A percentile compares a stretch with the other conserved stretches of the same genome.
Evolutionary conservation across 768 basidiomycete genomes (phyloP).

Genomic region (Pisolithus albus): DNA sequence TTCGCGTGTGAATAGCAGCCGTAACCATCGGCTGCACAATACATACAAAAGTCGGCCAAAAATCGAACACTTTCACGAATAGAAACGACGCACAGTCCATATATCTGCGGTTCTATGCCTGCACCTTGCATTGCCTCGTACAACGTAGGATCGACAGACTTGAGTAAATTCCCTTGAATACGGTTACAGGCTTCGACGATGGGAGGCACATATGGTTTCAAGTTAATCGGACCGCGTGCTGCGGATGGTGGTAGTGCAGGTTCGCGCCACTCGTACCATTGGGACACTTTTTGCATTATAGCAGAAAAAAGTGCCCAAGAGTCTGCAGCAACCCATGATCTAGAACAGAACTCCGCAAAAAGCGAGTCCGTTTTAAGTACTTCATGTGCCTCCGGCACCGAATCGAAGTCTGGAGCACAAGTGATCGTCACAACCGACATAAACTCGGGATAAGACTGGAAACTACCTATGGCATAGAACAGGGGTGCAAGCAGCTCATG

Average conservation of each 20-base stretch:
- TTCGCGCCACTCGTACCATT: constrained; percentile 75
- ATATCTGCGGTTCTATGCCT: constrained; percentile 93
- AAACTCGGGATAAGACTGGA: constrained; percentile 1
- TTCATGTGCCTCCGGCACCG: constrained; percentile 36
- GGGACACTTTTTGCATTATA: constrained; percentile 73
- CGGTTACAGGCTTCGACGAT: constrained; percentile 79
- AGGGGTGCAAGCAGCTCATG: constrained; percentile 91
- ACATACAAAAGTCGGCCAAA: constrained; percentile 8
- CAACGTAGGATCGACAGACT: constrained; percentile 72
- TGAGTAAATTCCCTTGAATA: constrained; percentile 69
- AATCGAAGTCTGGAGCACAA: constrained; percentile 64
- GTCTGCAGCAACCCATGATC: constrained; percentile 74
- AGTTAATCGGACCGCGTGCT: constrained; percentile 34
- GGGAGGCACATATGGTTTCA: constrained; percentile 69
- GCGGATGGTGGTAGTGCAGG: constrained; percentile 22
- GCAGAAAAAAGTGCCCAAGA: constrained; percentile 76
- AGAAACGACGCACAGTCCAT: constrained; percentile 69
- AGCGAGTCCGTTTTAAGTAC: constrained; percentile 28
- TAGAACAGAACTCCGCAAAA: constrained; percentile 57
- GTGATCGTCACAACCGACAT: constrained; percentile 8
- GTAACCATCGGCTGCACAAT: constrained; percentile 77
- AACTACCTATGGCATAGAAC: constrained; percentile 51
- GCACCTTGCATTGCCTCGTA: constrained; percentile 68
- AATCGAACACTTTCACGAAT: not conserved
- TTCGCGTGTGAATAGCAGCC: constrained; percentile 90